Base-by-base conservation (phyloP, 164 flowering plant genomes). In the Chloranthus sessilifolius region DNA sequence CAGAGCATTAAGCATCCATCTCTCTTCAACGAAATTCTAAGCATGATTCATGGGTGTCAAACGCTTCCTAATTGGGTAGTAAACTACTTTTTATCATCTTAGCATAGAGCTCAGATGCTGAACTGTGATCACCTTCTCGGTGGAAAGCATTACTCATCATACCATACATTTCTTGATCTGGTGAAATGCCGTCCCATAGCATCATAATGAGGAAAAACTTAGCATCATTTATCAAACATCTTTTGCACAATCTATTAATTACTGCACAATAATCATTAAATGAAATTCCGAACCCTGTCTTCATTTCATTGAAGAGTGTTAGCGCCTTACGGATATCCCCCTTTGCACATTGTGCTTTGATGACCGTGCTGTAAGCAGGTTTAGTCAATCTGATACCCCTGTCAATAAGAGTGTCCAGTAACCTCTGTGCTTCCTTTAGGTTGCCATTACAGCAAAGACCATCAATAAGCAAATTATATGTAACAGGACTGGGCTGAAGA, bases 321-420 rank as follows among this genome's bases (percentile, higher is more conserved):
- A 62, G 19, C 17, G 83, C 81, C 40, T 50, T 77, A 5, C 22
- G 16, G 20, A 60, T 64, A 71, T 74, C 70, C 21, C 92, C 95
- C 69, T 81, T 88, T 28, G 47, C 83, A 69, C 87, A 77, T 61
- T 83, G 81, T 53, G 89, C 92, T 59, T 81, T 81, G 39, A 83
- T 77, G 21, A 89, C 37, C 27, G 80, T 75, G 3, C 66, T 74
- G 50, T 78, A 89, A 34, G 85, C 81, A 63, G 53, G 49, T 62
- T 83, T 83, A 33, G 74, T 57, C 61, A 81, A 63, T 52, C 3
- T 48, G 20, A 76, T 45, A 40, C 68, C 64, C 46, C 33, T 44
- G 12, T 40, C 46, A 43, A 49, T 66, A 50, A 81, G 76, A 52
- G 36, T 28, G 15, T 47, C 52, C 60, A 81, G 41, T 5, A 85